These are phyloP conservation scores for Gyrodon lividus DNA, from an alignment of 768 basidiomycete genomes.

Conservation along the genomic window DNA sequence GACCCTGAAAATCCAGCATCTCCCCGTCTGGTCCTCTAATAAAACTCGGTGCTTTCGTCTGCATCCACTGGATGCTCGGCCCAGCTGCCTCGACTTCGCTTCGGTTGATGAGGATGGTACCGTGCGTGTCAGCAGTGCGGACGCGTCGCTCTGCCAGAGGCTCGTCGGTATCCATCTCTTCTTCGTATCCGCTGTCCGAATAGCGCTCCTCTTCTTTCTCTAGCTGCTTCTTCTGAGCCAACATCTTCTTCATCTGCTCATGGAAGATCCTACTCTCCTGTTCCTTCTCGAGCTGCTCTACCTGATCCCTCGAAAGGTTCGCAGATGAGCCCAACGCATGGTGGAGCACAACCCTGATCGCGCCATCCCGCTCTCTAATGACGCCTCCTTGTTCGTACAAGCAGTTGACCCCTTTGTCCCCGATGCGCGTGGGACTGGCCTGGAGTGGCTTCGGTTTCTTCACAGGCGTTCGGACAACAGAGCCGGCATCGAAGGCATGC, in stretches of 20 bases:
- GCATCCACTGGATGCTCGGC: conserved; percentile 1
- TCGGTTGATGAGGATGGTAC: conserved; percentile 10
- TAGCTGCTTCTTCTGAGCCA: conserved; percentile 6
- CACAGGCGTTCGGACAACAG: conserved; percentile 29
- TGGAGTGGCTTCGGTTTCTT: conserved; percentile 29
- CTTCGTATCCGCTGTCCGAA: conserved; percentile 17
- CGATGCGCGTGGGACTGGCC: conserved; percentile 29
- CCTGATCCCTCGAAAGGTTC: conserved; percentile 28
- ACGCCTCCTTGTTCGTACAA: conserved; percentile 14
- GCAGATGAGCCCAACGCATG: conserved; percentile 20
- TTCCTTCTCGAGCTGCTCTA: conserved; percentile 16
- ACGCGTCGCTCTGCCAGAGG: background rate
- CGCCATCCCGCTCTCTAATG: conserved; percentile 14
- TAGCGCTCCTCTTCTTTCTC: conserved; percentile 2
- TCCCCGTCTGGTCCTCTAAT: conserved; percentile 22
- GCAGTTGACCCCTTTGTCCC: conserved; percentile 26
- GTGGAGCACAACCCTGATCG: conserved; percentile 17
- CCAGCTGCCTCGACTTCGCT: background rate
- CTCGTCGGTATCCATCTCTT: conserved; percentile 15
- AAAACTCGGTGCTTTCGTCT: background rate
- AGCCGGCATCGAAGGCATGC: conserved; percentile 28
- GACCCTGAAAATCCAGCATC: conserved; percentile 16
- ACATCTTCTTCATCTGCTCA: conserved; percentile 12
- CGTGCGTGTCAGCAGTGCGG: conserved; percentile 4
- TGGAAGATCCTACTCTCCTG: conserved; percentile 9